Base-by-base conservation (phyloP, 2,329 filamentous ascomycete species). In the Nothomitra cinnamomea region DNA sequence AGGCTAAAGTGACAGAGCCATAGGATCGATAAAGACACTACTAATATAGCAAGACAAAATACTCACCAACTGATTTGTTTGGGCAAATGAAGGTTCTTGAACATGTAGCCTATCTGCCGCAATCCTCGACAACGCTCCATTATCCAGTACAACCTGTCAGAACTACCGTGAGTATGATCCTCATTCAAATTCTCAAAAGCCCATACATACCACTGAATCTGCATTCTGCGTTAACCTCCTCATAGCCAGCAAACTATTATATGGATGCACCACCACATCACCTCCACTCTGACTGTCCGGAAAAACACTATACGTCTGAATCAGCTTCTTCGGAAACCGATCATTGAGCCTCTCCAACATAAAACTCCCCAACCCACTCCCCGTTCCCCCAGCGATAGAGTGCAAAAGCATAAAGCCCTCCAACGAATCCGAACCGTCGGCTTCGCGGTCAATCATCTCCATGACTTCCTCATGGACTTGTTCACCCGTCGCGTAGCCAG, bases 321-420 rank as follows among this genome's bases (percentile, higher is more conserved):
- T 95, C 59, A 98, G 81, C 74, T 98, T 98, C 72, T 98, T 98
- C 36, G 94, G 92, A 61, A 96, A 98, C 51, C 89, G 79, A 67
- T 98, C 92, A 67, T 98, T 98, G 67, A 98, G 81, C 58, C 88
- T 78, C 69, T 98, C 94, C 17, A 98, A 79, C 57, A 98, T 77
- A 64, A 94, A 98, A 25, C 88, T 95, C 22, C 92, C 92, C 47
- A 98, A 70, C n/a, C 92, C 92, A 21, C 89, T 95, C 7, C 92
- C 92, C 17, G 92, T 98, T 55, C 92, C 92, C 57, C 92, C 92
- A 43, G 92, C 94, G 64, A 98, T 98, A 2, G 92, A 96, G 67
- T 98, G 92, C 58, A 98, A 76, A 68, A 98, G 80, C 92, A 98
- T 98, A 72, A 98, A 98, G 40, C 92, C 92, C 79, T 98, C 92